Percentiles rank a stretch among this genome's conserved stretches.
These are phyloP conservation scores for Ogataea trehalophila DNA, from an alignment of 805 yeast species.

Conservation along the genomic window DNA sequence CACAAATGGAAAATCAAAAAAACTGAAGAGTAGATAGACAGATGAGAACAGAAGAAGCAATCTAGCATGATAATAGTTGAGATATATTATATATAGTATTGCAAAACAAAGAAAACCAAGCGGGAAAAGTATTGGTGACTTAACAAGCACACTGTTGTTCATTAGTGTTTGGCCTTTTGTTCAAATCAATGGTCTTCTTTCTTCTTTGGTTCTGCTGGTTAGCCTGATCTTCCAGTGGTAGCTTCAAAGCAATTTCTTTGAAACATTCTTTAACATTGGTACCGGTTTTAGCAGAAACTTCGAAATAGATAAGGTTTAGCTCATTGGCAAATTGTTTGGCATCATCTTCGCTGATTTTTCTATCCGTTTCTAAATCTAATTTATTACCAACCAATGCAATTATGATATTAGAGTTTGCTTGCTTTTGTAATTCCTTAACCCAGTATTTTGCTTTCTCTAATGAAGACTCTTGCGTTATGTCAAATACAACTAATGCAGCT, in stretches of 20 bases:
- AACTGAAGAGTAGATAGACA: not conserved
- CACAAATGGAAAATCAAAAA: not conserved
- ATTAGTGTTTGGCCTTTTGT: constrained; percentile 28
- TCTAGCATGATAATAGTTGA: not conserved
- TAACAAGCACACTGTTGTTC: constrained; percentile 31
- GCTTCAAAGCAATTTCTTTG: constrained; percentile 44
- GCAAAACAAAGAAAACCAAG: not conserved
- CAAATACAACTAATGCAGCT: constrained; percentile 76
- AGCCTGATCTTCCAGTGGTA: constrained; percentile 31
- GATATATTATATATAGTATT: not conserved
- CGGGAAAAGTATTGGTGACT: not conserved
- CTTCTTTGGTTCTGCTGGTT: constrained; percentile 18
- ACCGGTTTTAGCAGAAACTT: constrained; percentile 59
- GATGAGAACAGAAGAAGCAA: not conserved
- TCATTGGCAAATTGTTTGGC: constrained; percentile 56
- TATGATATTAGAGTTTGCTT: constrained; percentile 68
- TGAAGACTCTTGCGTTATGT: constrained; percentile 65
- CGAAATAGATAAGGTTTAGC: constrained; percentile 43
- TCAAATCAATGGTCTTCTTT: constrained; percentile 26
- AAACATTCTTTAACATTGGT: constrained; percentile 44
- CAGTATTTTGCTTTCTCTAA: constrained; percentile 67
- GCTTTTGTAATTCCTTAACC: constrained; percentile 77
- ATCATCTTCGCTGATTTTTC: constrained; percentile 40
- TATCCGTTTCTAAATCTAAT: constrained; percentile 48
- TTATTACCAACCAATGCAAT: constrained; percentile 85